phyloP scores from a whole-genome alignment of 2,329 filamentous ascomycete genomes.

The Colletotrichum falcatum region DNA sequence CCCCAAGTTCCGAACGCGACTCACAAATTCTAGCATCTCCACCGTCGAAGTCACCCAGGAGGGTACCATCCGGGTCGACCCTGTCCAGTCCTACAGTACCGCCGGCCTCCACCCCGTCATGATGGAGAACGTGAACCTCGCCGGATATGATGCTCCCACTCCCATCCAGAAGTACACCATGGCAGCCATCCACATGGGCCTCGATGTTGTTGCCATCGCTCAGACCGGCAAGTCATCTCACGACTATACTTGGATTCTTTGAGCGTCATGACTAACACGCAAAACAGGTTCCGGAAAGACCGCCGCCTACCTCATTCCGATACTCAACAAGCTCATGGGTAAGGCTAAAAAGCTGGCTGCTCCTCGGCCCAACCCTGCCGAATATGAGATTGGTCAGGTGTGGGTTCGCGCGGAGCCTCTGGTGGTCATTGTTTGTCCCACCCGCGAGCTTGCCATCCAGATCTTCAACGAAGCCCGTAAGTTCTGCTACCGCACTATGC shows the following conservation, averaged over 20 bases:
- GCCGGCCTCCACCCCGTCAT: conserved; percentile 89
- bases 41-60: conserved; percentile 69
- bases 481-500: conserved; percentile 93
- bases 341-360: conserved; percentile 91
- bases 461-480: conserved; percentile 96
- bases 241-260: conserved; percentile 19
- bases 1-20: conserved; percentile 35
- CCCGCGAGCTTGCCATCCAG: conserved; percentile 90
- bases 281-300: conserved; percentile 91
- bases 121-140: conserved; percentile 79
- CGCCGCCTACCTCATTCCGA: conserved; percentile 89
- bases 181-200: conserved; percentile 79
- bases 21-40: conserved; percentile 60
- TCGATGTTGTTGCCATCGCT: conserved; percentile 89
- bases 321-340: conserved; percentile 92
- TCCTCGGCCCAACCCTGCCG: conserved; percentile 74
- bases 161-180: conserved; percentile 90
- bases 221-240: conserved; percentile 81
- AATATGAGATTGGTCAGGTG: conserved; percentile 62
- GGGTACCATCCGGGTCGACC: conserved; percentile 63
- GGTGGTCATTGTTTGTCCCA: conserved; percentile 86
- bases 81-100: conserved; percentile 72
- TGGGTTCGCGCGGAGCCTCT: conserved; percentile 84
- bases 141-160: conserved; percentile 79
- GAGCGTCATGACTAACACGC: conserved; percentile 7